phyloP scores from a whole-genome alignment of 2,329 filamentous ascomycete genomes.

The Rutstroemia sp. region DNA sequence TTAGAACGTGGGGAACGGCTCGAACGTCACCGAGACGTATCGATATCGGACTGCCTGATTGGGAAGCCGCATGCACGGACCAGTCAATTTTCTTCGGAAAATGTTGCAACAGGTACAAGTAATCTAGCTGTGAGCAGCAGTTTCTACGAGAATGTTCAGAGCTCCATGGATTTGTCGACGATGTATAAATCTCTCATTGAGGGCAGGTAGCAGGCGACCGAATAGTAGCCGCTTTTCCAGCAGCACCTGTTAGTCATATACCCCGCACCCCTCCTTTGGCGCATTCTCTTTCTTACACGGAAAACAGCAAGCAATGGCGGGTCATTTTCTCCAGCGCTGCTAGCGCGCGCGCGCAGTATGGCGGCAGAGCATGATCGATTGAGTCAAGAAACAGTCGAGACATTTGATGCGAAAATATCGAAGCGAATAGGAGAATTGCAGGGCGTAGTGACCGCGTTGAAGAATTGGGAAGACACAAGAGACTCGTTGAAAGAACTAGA shows the following conservation, averaged over 20 bases:
- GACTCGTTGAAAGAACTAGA: conserved; percentile 47
- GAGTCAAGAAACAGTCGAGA: conserved; percentile 40
- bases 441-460: conserved; percentile 48
- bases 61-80: not conserved
- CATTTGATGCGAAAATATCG: conserved; percentile 50
- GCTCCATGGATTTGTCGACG: conserved; percentile 46
- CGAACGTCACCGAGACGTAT: not conserved
- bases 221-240: conserved; percentile 35
- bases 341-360: conserved; percentile 51
- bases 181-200: conserved; percentile 34
- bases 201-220: conserved; percentile 19
- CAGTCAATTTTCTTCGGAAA: not conserved
- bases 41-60: not conserved
- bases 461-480: conserved; percentile 49
- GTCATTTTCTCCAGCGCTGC: conserved; percentile 42
- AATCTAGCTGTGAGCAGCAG: not conserved
- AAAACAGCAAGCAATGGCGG: conserved; percentile 23
- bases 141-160: conserved; percentile 26
- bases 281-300: conserved; percentile 13
- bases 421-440: conserved; percentile 56
- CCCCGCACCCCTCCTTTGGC: conserved; percentile 2
- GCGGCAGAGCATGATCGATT: conserved; percentile 50
- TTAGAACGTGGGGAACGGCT: conserved; percentile 7
- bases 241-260: conserved; percentile 32
- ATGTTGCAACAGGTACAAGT: not conserved